These are phyloP conservation scores for Aegilops bicornis DNA, from an alignment of 176 grass and related monocot species.

Conservation along the genomic window DNA sequence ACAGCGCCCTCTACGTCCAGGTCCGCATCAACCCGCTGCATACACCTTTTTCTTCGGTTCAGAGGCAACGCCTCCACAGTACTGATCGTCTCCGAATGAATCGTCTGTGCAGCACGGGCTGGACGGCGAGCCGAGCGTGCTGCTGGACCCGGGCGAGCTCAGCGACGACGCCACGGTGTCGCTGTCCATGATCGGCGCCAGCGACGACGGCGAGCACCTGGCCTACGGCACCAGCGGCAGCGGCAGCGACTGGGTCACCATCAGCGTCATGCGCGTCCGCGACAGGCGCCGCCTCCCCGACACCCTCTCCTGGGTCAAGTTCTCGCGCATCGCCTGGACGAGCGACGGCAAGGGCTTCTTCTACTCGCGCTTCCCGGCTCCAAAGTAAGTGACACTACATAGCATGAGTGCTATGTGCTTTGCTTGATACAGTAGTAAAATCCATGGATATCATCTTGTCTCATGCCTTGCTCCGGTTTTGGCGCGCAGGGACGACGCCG, in stretches of 20 bases:
- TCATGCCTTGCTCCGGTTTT: background rate
- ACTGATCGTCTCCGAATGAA: no score
- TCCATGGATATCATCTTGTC: background rate
- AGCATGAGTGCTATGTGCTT: background rate
- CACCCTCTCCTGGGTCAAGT: slow-evolving; percentile 83
- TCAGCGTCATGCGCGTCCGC: slow-evolving; percentile 70
- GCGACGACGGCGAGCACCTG: slow-evolving; percentile 75
- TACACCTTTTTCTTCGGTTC: no score
- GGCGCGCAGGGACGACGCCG: slow-evolving; percentile 31
- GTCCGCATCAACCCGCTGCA: background rate
- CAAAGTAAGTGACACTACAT: slow-evolving; percentile 36
- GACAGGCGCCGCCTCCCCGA: slow-evolving; percentile 47
- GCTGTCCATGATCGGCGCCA: slow-evolving; percentile 58
- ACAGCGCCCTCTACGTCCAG: slow-evolving; percentile 70
- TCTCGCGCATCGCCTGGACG: slow-evolving; percentile 84
- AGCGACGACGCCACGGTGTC: slow-evolving; percentile 86
- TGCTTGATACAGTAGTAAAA: background rate
- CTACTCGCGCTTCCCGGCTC: slow-evolving; percentile 82
- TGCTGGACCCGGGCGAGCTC: slow-evolving; percentile 79
- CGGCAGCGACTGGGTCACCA: slow-evolving; percentile 87
- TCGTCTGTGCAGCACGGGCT: slow-evolving; percentile 50
- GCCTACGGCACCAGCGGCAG: slow-evolving; percentile 82
- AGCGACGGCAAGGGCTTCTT: slow-evolving; percentile 79
- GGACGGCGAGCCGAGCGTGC: slow-evolving; percentile 46
- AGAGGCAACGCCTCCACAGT: no score